A percentile compares a stretch with the other conserved stretches of the same genome.
phyloP scores from a whole-genome alignment of 345 rosid species.

The Raphanus sativus region DNA sequence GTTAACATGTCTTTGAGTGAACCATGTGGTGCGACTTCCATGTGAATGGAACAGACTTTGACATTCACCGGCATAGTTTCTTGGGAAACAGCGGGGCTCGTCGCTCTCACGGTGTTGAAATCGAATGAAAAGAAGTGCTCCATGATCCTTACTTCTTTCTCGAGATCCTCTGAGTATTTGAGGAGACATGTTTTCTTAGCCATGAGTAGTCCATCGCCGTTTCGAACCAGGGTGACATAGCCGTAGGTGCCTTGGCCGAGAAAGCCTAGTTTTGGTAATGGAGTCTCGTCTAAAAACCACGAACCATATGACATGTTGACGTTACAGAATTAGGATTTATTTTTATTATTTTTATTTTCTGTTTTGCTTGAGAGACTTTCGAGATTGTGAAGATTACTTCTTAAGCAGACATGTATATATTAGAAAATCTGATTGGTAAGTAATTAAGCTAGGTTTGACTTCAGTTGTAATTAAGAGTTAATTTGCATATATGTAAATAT shows the following conservation, averaged over 20 bases:
- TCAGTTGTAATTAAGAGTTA: not conserved
- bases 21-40: slow-evolving; percentile 29
- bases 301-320: not conserved
- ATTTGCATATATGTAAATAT: not conserved
- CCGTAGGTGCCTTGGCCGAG: slow-evolving; percentile 28
- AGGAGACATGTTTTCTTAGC: slow-evolving; percentile 18
- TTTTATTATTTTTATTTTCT: not conserved
- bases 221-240: slow-evolving; percentile 18
- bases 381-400: slow-evolving; percentile 1
- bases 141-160: slow-evolving; percentile 20
- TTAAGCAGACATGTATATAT: not conserved
- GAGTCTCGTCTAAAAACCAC: slow-evolving; percentile 5
- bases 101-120: slow-evolving; percentile 12
- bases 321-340: not conserved
- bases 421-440: not conserved
- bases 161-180: slow-evolving; percentile 19
- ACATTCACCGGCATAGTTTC: slow-evolving; percentile 14
- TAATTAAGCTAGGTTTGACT: not conserved
- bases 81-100: not conserved
- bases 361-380: not conserved
- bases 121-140: not conserved
- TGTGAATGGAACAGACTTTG: slow-evolving; percentile 3
- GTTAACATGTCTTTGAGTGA: slow-evolving; percentile 5
- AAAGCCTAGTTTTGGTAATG: slow-evolving; percentile 24
- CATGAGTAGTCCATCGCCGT: slow-evolving; percentile 21